phyloP scores from a whole-genome alignment of 2,329 filamentous ascomycete species.

The Juglanconis oblonga region DNA sequence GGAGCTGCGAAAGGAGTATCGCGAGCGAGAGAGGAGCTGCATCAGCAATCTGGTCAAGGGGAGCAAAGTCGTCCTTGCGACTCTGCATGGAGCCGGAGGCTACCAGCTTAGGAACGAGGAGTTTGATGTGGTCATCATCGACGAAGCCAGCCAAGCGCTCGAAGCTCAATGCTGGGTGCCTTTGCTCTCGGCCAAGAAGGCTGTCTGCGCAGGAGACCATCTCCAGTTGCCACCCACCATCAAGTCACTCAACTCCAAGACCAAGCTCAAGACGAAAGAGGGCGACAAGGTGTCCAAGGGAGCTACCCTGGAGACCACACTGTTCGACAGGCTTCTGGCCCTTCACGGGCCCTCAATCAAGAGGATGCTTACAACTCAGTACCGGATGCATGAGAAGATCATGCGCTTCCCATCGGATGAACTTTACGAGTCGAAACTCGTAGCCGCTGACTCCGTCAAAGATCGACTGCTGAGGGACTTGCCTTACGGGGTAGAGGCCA shows the following conservation, averaged over 20 bases:
- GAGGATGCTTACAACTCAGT: slow-evolving; percentile 93
- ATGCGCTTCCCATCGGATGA: slow-evolving; percentile 92
- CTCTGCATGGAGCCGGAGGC: slow-evolving; percentile 86
- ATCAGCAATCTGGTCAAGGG: slow-evolving; percentile 70
- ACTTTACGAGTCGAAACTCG: slow-evolving; percentile 77
- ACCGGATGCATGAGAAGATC: slow-evolving; percentile 95
- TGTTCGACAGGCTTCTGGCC: slow-evolving; percentile 84
- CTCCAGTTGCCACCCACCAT: slow-evolving; percentile 92
- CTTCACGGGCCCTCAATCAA: slow-evolving; percentile 84
- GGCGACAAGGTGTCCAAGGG: slow-evolving; percentile 41
- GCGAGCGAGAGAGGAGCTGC: slow-evolving; percentile 78
- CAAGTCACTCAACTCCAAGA: slow-evolving; percentile 67
- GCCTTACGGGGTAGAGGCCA: slow-evolving; percentile 72
- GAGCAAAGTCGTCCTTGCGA: slow-evolving; percentile 87
- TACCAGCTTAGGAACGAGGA: slow-evolving; percentile 74
- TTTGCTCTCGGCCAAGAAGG: slow-evolving; percentile 74
- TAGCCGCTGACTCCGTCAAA: slow-evolving; percentile 78
- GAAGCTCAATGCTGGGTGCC: slow-evolving; percentile 98
- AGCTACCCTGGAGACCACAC: slow-evolving; percentile 75
- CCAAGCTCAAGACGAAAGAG: slow-evolving; percentile 29
- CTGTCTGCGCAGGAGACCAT: slow-evolving; percentile 90
- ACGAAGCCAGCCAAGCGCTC: slow-evolving; percentile 92
- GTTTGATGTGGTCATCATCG: slow-evolving; percentile 93
- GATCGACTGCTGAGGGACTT: slow-evolving; percentile 72
- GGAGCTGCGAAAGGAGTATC: slow-evolving; percentile 82